Evolutionary conservation across 139 green algal species (phyloP).

Genomic region (Coelastrella sp.): DNA sequence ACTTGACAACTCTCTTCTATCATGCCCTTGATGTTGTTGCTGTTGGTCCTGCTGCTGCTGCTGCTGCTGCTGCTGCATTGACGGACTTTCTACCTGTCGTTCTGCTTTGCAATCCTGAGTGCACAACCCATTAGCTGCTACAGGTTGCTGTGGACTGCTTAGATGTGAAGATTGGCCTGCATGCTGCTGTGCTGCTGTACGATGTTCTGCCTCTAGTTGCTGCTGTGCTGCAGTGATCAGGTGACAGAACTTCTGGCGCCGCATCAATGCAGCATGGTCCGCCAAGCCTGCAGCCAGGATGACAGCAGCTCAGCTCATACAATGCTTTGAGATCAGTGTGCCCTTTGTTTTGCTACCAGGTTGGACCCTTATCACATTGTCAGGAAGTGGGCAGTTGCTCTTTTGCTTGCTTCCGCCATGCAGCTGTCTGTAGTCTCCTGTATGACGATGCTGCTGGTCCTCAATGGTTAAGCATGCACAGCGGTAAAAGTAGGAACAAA

Average conservation of each 20-base stretch:
- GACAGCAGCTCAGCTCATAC: neutral
- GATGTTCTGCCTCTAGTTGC: neutral
- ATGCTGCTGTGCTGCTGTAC: constrained; percentile 22
- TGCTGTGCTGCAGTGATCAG: neutral
- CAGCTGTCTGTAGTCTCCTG: neutral
- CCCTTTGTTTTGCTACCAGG: too few species aligned
- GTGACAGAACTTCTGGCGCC: constrained; percentile 14
- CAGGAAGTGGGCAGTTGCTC: too few species aligned
- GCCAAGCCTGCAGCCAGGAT: constrained; percentile 10
- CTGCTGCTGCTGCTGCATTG: neutral
- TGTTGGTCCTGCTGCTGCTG: neutral
- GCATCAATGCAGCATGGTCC: constrained; percentile 16
- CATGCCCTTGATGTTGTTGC: neutral
- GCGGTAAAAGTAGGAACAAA: too few species aligned
- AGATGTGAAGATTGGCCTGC: neutral
- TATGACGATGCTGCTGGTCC: neutral
- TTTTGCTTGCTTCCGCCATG: too few species aligned
- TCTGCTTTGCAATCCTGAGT: neutral
- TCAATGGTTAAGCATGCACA: too few species aligned
- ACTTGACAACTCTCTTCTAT: neutral
- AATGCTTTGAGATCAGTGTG: too few species aligned
- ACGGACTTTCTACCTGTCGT: neutral
- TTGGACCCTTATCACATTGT: too few species aligned
- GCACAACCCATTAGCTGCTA: neutral
- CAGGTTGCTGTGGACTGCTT: neutral